These are phyloP conservation scores for Lignosus rhinocerotis DNA, from an alignment of 1,284 basidiomycete genomes.

Conservation along the genomic window DNA sequence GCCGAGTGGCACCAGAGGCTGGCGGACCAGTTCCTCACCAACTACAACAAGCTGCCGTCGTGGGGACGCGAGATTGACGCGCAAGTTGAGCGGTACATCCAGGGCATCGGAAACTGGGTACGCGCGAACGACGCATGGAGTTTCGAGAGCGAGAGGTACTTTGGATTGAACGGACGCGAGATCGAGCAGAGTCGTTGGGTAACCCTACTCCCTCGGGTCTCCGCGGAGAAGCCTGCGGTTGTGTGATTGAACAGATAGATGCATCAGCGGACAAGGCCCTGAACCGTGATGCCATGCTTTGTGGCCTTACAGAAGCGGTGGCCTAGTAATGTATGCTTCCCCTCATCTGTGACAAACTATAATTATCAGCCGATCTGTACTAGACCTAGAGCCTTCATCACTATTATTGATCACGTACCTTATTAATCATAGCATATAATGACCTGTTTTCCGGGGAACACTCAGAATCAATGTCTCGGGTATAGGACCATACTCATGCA, in stretches of 20 bases:
- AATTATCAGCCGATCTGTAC: too few species aligned
- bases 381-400: too few species aligned
- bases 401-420: too few species aligned
- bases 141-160: slow-evolving; percentile 32
- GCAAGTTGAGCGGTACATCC: slow-evolving; percentile 1
- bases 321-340: too few species aligned
- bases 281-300: too few species aligned
- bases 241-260: neutral
- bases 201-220: slow-evolving; percentile 7
- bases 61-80: neutral
- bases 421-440: too few species aligned
- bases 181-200: slow-evolving; percentile 19
- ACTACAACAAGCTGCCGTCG: neutral
- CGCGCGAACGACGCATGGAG: slow-evolving; percentile 24
- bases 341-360: too few species aligned
- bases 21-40: slow-evolving; percentile 5
- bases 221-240: neutral
- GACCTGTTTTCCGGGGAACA: too few species aligned
- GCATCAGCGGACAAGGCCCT: too few species aligned
- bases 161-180: slow-evolving; percentile 25
- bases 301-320: too few species aligned
- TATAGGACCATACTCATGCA: too few species aligned
- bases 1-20: slow-evolving; percentile 1
- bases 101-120: slow-evolving; percentile 7
- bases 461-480: too few species aligned